phyloP scores from a whole-genome alignment of 257 asterid genomes.

The Solanum chiquidenum region DNA sequence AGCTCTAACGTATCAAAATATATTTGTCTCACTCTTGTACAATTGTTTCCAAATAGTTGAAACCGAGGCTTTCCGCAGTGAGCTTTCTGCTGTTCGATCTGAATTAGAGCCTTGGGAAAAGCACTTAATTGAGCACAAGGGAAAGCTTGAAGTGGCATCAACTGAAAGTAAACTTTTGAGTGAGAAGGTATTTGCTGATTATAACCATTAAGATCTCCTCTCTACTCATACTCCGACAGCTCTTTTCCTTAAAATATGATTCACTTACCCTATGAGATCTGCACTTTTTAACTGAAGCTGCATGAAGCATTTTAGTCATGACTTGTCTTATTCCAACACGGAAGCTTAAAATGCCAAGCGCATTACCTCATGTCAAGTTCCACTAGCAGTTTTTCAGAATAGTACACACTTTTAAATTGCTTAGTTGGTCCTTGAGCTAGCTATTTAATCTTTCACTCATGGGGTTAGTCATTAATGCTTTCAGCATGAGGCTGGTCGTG shows the following conservation, averaged over 20 bases:
- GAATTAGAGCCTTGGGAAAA: constrained; percentile 97
- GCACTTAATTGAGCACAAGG: constrained; percentile 72
- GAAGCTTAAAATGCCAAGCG: background rate
- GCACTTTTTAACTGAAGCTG: background rate
- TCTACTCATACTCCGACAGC: background rate
- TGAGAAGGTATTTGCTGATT: constrained; percentile 47
- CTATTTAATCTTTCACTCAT: background rate
- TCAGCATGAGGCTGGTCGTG: constrained; percentile 77
- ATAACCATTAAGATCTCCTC: background rate
- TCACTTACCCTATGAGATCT: background rate
- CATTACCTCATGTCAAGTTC: background rate
- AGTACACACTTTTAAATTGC: background rate
- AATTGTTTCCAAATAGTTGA: constrained; percentile 46
- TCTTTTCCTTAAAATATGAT: background rate
- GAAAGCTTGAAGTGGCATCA: constrained; percentile 82
- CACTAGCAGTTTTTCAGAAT: background rate
- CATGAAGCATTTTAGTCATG: background rate
- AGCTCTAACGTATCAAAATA: background rate
- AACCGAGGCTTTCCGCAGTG: constrained; percentile 62
- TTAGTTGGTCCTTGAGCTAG: background rate
- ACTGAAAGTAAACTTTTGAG: constrained; percentile 60
- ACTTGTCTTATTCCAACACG: background rate
- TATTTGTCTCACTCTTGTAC: background rate
- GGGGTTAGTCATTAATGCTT: background rate
- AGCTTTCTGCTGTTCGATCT: constrained; percentile 78